phyloP scores from a whole-genome alignment of 1,284 basidiomycete genomes.

The Ceratobasidium papillatum region DNA sequence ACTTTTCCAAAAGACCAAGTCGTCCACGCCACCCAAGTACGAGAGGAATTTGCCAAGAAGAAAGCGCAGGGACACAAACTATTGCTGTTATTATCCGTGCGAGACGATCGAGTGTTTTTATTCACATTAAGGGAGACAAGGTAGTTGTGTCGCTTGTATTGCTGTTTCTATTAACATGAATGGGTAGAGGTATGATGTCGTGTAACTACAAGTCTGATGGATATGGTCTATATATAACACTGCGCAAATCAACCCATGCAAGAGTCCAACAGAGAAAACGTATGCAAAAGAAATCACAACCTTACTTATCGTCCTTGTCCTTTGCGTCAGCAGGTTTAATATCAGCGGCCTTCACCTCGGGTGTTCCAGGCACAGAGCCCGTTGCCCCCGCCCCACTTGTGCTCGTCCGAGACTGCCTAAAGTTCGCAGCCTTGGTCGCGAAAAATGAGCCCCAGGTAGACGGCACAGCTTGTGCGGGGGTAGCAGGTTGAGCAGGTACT shows the following conservation, averaged over 20 bases:
- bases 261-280: slow-evolving; percentile 8
- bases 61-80: slow-evolving; percentile 70
- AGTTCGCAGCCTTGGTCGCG: slow-evolving; percentile 44
- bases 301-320: slow-evolving; percentile 1
- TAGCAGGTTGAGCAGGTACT: not conserved
- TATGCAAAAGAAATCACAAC: not conserved
- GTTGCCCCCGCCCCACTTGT: not conserved
- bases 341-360: slow-evolving; percentile 29
- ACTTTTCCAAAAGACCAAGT: slow-evolving; percentile 67
- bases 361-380: slow-evolving; percentile 18
- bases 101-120: slow-evolving; percentile 74
- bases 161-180: not conserved
- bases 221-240: slow-evolving; percentile 33
- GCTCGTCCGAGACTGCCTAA: slow-evolving; percentile 32
- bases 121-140: slow-evolving; percentile 50
- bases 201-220: slow-evolving; percentile 32
- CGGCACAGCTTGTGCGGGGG: slow-evolving; percentile 34
- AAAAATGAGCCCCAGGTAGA: slow-evolving; percentile 44
- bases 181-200: slow-evolving; percentile 14
- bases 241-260: slow-evolving; percentile 11
- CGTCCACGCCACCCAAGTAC: slow-evolving; percentile 62
- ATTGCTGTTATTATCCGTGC: slow-evolving; percentile 70
- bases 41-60: slow-evolving; percentile 67
- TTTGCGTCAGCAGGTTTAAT: not conserved
- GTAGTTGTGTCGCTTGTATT: not conserved